These are phyloP conservation scores for Pecoramyces ruminantium DNA, from an alignment of 192 early-diverging fungal genomes.

Conservation along the genomic window DNA sequence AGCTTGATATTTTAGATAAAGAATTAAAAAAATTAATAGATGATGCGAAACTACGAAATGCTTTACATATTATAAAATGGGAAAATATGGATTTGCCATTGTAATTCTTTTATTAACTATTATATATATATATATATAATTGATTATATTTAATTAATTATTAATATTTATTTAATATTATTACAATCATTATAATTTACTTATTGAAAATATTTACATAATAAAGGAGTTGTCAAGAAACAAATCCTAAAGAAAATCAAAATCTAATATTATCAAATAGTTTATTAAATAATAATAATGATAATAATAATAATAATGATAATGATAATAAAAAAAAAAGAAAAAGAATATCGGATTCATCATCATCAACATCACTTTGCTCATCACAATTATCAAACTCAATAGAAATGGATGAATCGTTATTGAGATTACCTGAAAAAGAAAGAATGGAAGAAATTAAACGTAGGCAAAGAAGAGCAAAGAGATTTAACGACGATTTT, in stretches of 20 bases:
- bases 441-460: constrained; percentile 6
- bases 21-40: neutral
- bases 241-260: no score
- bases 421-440: constrained; percentile 1
- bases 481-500: constrained; percentile 11
- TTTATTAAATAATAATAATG: no score
- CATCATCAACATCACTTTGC: neutral
- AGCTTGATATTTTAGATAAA: neutral
- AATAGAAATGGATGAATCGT: neutral
- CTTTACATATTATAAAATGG: constrained; percentile 47
- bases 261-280: no score
- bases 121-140: no score
- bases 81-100: constrained; percentile 41
- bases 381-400: neutral
- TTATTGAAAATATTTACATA: no score
- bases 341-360: neutral
- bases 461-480: constrained; percentile 14
- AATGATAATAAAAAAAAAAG: neutral
- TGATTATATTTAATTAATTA: no score
- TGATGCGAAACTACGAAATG: constrained; percentile 1
- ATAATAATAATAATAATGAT: no score
- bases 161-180: no score
- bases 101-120: no score
- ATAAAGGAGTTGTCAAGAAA: no score
- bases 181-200: no score